phyloP scores from a whole-genome alignment of 1,139 yeast species.

The Debaryomyces coudertii region DNA sequence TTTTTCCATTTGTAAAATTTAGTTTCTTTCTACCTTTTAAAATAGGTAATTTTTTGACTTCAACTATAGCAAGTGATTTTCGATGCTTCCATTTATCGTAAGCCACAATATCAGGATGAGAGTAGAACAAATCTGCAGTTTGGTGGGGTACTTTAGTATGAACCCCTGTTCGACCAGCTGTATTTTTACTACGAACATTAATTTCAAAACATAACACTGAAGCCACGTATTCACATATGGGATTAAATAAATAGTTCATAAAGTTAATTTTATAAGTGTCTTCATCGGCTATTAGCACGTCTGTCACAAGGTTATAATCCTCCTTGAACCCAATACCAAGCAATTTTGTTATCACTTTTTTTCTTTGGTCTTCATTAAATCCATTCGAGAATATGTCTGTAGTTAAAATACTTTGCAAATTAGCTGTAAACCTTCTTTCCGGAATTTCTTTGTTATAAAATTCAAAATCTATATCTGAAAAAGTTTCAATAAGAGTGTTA shows the following conservation, averaged over 20 bases:
- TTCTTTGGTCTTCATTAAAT: not conserved
- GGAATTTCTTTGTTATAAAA: slow-evolving; percentile 1
- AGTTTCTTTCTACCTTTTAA: not conserved
- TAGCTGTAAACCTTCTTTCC: not conserved
- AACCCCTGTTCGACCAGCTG: not conserved
- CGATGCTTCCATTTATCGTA: not conserved
- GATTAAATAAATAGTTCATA: not conserved
- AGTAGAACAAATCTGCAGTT: not conserved
- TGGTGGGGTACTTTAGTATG: slow-evolving; percentile 1
- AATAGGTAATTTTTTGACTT: slow-evolving; percentile 5
- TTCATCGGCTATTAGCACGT: not conserved
- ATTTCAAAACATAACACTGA: not conserved
- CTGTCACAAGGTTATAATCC: not conserved
- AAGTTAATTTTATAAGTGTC: not conserved
- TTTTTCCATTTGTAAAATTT: not conserved
- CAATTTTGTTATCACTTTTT: not conserved
- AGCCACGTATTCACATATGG: not conserved
- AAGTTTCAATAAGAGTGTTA: slow-evolving; percentile 1
- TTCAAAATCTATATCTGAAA: slow-evolving; percentile 4
- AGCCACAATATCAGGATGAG: slow-evolving; percentile 1
- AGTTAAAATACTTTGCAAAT: not conserved
- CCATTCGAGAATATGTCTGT: not conserved
- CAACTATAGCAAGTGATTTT: slow-evolving; percentile 2
- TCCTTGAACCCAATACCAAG: not conserved
- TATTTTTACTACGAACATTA: not conserved